Evolutionary conservation across 352 stramenopile genomes (phyloP).

Genomic region (Phytopythium boreale): DNA sequence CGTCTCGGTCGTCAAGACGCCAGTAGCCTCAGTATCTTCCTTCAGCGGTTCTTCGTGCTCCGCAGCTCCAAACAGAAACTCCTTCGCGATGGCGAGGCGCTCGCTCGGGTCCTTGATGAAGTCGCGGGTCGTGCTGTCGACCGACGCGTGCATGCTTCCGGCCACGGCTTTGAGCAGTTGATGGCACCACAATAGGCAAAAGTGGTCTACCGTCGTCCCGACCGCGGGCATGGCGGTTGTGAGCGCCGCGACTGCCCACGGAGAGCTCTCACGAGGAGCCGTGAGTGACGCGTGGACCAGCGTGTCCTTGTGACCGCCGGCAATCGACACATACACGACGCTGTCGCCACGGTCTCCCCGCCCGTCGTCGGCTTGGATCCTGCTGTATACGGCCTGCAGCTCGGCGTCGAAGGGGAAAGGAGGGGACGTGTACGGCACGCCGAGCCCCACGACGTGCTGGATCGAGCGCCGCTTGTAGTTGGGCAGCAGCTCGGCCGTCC

Average conservation of each 20-base stretch:
- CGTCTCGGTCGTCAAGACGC: not conserved
- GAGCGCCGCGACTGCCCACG: slow-evolving; percentile 40
- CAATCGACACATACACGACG: slow-evolving; percentile 67
- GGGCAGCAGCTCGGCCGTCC: slow-evolving; percentile 55
- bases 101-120: slow-evolving; percentile 36
- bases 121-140: slow-evolving; percentile 44
- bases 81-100: slow-evolving; percentile 42
- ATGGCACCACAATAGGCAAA: slow-evolving; percentile 85
- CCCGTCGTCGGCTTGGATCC: slow-evolving; percentile 25
- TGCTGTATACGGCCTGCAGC: slow-evolving; percentile 57
- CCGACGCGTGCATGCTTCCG: slow-evolving; percentile 51
- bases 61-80: slow-evolving; percentile 30
- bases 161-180: slow-evolving; percentile 69
- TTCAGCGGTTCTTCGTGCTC: not conserved
- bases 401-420: slow-evolving; percentile 67
- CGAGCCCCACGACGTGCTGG: slow-evolving; percentile 70
- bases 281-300: slow-evolving; percentile 59
- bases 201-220: slow-evolving; percentile 65
- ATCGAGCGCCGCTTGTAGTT: slow-evolving; percentile 79
- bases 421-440: slow-evolving; percentile 52
- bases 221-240: slow-evolving; percentile 65
- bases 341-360: slow-evolving; percentile 11
- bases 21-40: not conserved
- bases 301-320: slow-evolving; percentile 79
- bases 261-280: not conserved